Base-by-base conservation (phyloP, 2,329 filamentous ascomycete genomes). In the Hymenoscyphus albidus region DNA sequence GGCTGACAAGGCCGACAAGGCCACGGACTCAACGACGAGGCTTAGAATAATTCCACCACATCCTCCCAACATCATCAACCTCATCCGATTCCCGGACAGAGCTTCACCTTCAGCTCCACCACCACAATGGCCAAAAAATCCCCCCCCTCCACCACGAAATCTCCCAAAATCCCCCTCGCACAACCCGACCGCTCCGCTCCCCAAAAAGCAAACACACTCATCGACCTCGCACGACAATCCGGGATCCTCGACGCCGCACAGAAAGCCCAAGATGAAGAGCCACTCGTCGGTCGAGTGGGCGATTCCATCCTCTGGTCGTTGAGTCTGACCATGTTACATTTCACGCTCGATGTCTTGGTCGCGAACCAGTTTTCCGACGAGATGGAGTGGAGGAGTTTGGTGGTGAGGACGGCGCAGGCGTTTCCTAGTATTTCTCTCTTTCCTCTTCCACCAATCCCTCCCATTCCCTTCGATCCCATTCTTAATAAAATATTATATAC, bases 341-440 rank as follows among this genome's bases (percentile, higher is more conserved):
- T 93, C 70, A 92, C 89, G 0, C 82, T 95, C 61, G 91, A 94
- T 73, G 87, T 93, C 44, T 80, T 95, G 12, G 90, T 93, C 27
- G 89, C 92, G 75, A 83, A 88, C 70, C 91, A 95, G 76, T 95
- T 92, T 72, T 85, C 86, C n/a, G 81, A 87, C 67, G 82, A 86
- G 1, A 81, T 93, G 2, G 74, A 82, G 3, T 92, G 88, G 87
- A 64, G 73, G 0, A 31, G 58, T 4, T 82, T 92, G 2, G 69
- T 81, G 13, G 72, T 73, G 59, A 82, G 89, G 58, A 81, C 86
- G 1, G 72, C 77, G 1, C 81, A 80, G 51, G 83, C 85, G 0
- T 81, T 85, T 71, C 71, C 80, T 32, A 79, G 86, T 88, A 78
- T n/a, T 5, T 56, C 1, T 5, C 66, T 79, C 69, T 60, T 5